phyloP scores from a whole-genome alignment of 2,329 filamentous ascomycete genomes.

The Nemania bipapillata region DNA sequence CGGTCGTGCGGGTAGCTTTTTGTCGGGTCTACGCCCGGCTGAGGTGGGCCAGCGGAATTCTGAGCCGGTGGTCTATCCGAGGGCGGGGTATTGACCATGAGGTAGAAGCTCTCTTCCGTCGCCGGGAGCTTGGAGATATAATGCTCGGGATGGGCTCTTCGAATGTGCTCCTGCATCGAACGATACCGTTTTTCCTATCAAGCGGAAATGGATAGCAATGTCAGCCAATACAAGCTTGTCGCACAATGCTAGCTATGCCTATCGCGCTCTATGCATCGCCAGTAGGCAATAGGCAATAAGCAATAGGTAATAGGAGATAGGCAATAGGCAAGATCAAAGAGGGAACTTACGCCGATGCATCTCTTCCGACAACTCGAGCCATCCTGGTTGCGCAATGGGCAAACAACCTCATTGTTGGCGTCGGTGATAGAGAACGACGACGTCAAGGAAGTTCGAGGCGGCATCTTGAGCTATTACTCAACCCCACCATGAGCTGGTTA shows the following conservation, averaged over 20 bases:
- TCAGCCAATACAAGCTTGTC: constrained; percentile 22
- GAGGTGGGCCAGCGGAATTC: constrained; percentile 49
- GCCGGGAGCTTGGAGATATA: constrained; percentile 98
- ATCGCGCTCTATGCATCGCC: constrained; percentile 11
- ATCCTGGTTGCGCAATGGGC: constrained; percentile 94
- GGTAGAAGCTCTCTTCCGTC: constrained; percentile 94
- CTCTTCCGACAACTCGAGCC: constrained; percentile 96
- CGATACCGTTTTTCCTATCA: constrained; percentile 90
- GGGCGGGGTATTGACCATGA: constrained; percentile 94
- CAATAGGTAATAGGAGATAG: no score
- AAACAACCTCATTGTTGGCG: constrained; percentile 95
- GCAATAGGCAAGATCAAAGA: constrained; percentile 6
- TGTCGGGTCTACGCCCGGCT: constrained; percentile 42
- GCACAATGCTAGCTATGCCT: constrained; percentile 8
- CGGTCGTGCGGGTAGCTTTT: constrained; percentile 70
- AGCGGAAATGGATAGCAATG: constrained; percentile 44
- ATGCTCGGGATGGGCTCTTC: constrained; percentile 93
- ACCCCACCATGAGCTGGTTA: constrained; percentile 64
- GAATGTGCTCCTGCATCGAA: constrained; percentile 99
- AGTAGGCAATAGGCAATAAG: neutral
- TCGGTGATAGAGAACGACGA: constrained; percentile 93
- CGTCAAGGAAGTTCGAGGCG: constrained; percentile 85
- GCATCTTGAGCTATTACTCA: constrained; percentile 72
- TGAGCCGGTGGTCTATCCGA: constrained; percentile 71
- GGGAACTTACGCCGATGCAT: constrained; percentile 90